A percentile compares a stretch with the other conserved stretches of the same genome.
Evolutionary conservation across 2,329 filamentous ascomycete genomes (phyloP).

Genomic region (Onygena corvina): DNA sequence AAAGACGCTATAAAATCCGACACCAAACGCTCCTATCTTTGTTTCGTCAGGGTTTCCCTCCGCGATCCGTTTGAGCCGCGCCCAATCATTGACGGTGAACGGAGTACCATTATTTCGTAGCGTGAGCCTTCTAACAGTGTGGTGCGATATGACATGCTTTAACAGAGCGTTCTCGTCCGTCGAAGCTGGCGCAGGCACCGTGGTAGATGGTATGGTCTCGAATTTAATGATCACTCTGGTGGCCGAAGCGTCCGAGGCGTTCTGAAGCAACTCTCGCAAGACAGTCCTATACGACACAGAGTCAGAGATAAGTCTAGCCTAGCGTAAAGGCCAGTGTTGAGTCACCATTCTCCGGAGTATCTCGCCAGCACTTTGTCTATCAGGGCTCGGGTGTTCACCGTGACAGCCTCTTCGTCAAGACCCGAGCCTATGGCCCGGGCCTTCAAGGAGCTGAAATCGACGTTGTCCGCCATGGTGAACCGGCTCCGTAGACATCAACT

Average conservation of each 20-base stretch:
- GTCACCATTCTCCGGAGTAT: slow-evolving; percentile 92
- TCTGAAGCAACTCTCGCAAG: slow-evolving; percentile 88
- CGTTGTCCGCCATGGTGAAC: slow-evolving; percentile 35
- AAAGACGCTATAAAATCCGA: slow-evolving; percentile 97
- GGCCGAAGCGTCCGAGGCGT: slow-evolving; percentile 93
- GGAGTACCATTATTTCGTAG: slow-evolving; percentile 85
- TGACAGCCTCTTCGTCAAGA: slow-evolving; percentile 91
- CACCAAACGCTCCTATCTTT: slow-evolving; percentile 96
- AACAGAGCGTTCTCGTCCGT: slow-evolving; percentile 58
- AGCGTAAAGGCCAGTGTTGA: slow-evolving; percentile 17
- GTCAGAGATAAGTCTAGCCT: background rate
- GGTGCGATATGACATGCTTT: slow-evolving; percentile 71
- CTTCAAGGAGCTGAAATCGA: slow-evolving; percentile 57
- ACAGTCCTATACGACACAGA: slow-evolving; percentile 38
- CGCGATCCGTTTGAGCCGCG: slow-evolving; percentile 86
- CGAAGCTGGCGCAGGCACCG: slow-evolving; percentile 55
- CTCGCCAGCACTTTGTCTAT: slow-evolving; percentile 96
- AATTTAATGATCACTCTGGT: slow-evolving; percentile 81
- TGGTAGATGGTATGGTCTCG: slow-evolving; percentile 75
- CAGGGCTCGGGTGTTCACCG: slow-evolving; percentile 87
- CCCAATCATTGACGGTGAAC: slow-evolving; percentile 87
- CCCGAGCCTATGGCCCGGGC: slow-evolving; percentile 76
- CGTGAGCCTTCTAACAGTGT: slow-evolving; percentile 75
- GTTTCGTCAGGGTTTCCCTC: slow-evolving; percentile 98
- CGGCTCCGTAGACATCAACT: background rate